Base-by-base conservation (phyloP, 2,329 filamentous ascomycete species). In the Cryphonectria japonica region DNA sequence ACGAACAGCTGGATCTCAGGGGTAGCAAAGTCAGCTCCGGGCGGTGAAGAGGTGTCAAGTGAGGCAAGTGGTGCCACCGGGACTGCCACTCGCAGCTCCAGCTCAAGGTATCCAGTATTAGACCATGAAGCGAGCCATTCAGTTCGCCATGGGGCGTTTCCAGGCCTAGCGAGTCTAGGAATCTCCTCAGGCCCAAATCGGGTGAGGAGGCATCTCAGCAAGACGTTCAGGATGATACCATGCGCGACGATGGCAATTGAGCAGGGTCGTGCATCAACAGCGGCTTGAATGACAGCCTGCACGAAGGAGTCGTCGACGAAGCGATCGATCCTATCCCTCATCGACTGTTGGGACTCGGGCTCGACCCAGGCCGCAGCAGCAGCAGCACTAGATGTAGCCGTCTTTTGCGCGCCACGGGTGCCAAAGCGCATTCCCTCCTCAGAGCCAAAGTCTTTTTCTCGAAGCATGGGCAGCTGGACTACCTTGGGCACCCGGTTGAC, bases 191-290 rank as follows among this genome's bases (percentile, higher is more conserved):
- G 69, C 9, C 80, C 79, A 71, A 93, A 86, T 3, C 87, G 84
- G 16, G 82, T 80, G 9, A 91, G 81, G 19, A 97, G 79, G 16
- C 86, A 84, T 69, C 86, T 85, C 85, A 92, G 91, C 0, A 97
- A 80, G 43, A 89, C 85, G 2, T 88, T 89, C 2, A 97, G 86
- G 57, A 97, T 89, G 72, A 97, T 91, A 22, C 95, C 94, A 77
- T 98, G 95, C 1, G 94, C 92, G 3, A 97, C 92, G 19, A 97
- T 82, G 1, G 89, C 90, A 16, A 94, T 82, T 2, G 84, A 81
- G 8, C 79, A 76, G 14, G 83, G 78, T 13, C 73, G 72, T 26
- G 75, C 68, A 5, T 54, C 69, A 46, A 75, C 66, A n/a, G 61
- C 67, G 34, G 66, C 71, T 16, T 52, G 61, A 37, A 71, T 32